These are phyloP conservation scores for Hyaloscypha variabilis DNA, from an alignment of 495 filamentous ascomycete genomes.

Conservation along the genomic window DNA sequence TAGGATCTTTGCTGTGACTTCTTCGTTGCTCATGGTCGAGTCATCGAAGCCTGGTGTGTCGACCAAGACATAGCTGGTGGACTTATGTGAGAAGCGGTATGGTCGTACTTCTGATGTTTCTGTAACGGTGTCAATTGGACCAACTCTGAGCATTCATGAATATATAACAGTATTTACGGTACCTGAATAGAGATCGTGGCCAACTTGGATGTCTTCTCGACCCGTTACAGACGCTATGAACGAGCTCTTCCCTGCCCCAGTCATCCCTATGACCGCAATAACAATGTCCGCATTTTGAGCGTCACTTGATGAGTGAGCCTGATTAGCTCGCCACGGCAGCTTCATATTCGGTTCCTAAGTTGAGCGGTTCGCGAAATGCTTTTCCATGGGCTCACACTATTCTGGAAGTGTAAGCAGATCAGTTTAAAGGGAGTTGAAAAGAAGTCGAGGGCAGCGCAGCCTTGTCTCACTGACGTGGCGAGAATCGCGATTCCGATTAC, in stretches of 20 bases:
- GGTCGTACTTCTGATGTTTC: constrained; percentile 23
- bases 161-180: not conserved
- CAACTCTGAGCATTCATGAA: not conserved
- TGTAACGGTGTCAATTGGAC: constrained; percentile 16
- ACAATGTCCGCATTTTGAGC: constrained; percentile 15
- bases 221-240: constrained; percentile 14
- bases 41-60: constrained; percentile 51
- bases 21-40: constrained; percentile 35
- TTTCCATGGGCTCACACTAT: not conserved
- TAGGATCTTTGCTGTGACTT: constrained; percentile 39
- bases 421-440: constrained; percentile 2
- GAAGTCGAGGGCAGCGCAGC: not conserved
- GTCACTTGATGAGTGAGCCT: constrained; percentile 3
- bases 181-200: constrained; percentile 15
- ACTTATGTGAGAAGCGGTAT: constrained; percentile 10
- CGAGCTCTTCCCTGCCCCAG: constrained; percentile 17
- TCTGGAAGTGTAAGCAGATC: not conserved
- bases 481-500: not conserved
- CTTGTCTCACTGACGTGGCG: constrained; percentile 3
- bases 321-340: not conserved
- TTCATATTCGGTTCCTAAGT: constrained; percentile 1
- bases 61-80: constrained; percentile 30
- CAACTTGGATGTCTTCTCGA: constrained; percentile 5
- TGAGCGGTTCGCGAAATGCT: not conserved
- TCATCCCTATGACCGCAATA: constrained; percentile 13